Evolutionary conservation across 345 rosid species (phyloP), one percentile per base, ranked within the genome.

Genomic region (Xanthoceras sorbifolium): DNA sequence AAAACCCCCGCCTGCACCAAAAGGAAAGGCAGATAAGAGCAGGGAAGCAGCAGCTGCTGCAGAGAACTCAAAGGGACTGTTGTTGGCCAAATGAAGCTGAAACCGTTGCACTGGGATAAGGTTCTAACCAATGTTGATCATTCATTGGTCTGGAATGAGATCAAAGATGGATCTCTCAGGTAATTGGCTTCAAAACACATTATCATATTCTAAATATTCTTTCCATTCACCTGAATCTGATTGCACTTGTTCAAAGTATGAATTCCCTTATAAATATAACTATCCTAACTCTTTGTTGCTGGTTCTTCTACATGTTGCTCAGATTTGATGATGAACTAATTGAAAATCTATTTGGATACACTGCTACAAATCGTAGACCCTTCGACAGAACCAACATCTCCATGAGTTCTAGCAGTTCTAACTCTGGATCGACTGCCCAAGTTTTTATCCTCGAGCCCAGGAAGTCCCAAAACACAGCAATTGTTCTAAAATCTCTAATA

Each of bases 81-180:
- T 5, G 38, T 23, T 74, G 84, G 84, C 60, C 82, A 62, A 8
- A 62, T 76, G 81, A 89, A 87, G 84, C 82, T 84, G 50, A 85
- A 85, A 77, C 91, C 92, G 15, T 76, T 90, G 83, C 88, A 87
- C 48, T 87, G 94, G 92, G 94, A 90, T 71, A 90, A 90, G 79
- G 86, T 90, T 40, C 54, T 75, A 18, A 86, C 90, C 42, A 80
- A 83, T 79, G 81, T 82, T 59, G 90, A 90, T 65, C 91, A 90
- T 79, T 90, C 90, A 11, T 70, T 90, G 74, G 92, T 90, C 48
- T 90, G 94, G 94, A 83, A 90, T 83, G 80, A 87, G 79, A 87
- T 90, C 59, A 82, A 84, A 32, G 84, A 89, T 48, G 92, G 92
- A 62, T 87, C 91, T 34, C 77, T 89, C 62, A 86, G 88, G 92